These are phyloP conservation scores for Eucalyptus curtisii DNA, from an alignment of 345 rosid species.

Conservation along the genomic window DNA sequence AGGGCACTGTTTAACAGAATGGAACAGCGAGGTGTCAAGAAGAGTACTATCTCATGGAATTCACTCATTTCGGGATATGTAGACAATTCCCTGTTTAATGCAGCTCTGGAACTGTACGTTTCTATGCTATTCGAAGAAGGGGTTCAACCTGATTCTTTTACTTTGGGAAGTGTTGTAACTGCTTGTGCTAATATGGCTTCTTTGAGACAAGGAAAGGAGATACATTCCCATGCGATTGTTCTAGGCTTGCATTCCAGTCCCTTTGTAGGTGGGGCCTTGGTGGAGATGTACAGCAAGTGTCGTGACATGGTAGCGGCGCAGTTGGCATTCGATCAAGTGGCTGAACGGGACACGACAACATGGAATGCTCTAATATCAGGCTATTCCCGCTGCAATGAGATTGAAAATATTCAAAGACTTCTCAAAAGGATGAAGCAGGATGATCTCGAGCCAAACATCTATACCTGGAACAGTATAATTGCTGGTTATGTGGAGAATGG, in stretches of 20 bases:
- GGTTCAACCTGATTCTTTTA: slow-evolving; percentile 33
- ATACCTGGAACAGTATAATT: slow-evolving; percentile 48
- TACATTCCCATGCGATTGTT: slow-evolving; percentile 31
- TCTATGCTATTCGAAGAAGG: slow-evolving; percentile 21
- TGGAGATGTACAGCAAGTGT: slow-evolving; percentile 45
- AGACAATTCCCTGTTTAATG: slow-evolving; percentile 19
- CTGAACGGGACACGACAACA: slow-evolving; percentile 17
- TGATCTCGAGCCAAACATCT: slow-evolving; percentile 37
- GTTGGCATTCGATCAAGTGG: slow-evolving; percentile 31
- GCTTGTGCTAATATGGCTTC: slow-evolving; percentile 39
- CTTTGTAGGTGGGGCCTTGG: slow-evolving; percentile 51
- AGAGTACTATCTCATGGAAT: slow-evolving; percentile 45
- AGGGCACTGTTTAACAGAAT: slow-evolving; percentile 25
- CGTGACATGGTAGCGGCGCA: slow-evolving; percentile 14
- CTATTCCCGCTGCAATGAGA: slow-evolving; percentile 33
- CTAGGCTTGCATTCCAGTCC: slow-evolving; percentile 36
- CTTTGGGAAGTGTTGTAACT: slow-evolving; percentile 46
- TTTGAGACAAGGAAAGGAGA: slow-evolving; percentile 23
- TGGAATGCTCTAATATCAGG: slow-evolving; percentile 55
- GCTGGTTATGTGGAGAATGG: slow-evolving; percentile 39
- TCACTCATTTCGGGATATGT: slow-evolving; percentile 51
- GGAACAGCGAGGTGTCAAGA: slow-evolving; percentile 24
- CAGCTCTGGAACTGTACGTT: slow-evolving; percentile 28
- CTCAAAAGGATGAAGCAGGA: slow-evolving; percentile 29
- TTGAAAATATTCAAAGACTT: slow-evolving; percentile 10